Percentiles rank a stretch among this genome's conserved stretches.
These are phyloP conservation scores for Monosporozyma servazzii DNA, from an alignment of 805 yeast species.

Conservation along the genomic window DNA sequence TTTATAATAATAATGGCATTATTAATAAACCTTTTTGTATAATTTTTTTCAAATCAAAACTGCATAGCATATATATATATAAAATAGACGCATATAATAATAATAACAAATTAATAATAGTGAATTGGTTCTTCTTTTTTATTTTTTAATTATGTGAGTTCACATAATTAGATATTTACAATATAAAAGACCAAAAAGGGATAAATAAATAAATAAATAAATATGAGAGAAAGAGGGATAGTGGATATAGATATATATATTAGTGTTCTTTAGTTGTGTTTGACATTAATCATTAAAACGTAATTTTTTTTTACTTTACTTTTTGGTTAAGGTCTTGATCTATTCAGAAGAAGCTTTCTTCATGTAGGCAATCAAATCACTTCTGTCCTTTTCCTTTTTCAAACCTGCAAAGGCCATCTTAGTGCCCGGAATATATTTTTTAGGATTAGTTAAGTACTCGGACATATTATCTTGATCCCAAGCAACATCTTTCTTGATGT, in stretches of 20 bases:
- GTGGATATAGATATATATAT: no score
- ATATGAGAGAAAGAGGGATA: neutral
- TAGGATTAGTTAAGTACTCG: slow-evolving; percentile 97
- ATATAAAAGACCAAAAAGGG: neutral
- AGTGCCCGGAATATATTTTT: slow-evolving; percentile 99
- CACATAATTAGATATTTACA: neutral
- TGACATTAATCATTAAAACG: no score
- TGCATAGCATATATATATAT: neutral
- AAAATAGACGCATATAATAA: neutral
- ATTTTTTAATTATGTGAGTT: neutral
- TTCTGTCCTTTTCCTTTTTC: slow-evolving; percentile 98
- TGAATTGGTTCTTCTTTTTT: neutral
- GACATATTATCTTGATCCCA: slow-evolving; percentile 87
- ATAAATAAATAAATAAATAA: neutral
- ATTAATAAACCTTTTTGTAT: neutral
- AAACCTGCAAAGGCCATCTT: slow-evolving; percentile 99
- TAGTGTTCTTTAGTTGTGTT: no score
- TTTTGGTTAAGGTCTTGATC: no score
- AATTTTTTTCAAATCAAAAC: neutral
- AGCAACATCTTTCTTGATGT: slow-evolving; percentile 85
- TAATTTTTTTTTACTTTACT: no score
- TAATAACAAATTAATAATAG: neutral
- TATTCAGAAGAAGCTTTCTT: slow-evolving; percentile 31
- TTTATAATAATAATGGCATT: neutral
- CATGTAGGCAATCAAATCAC: slow-evolving; percentile 88